Evolutionary conservation across 1,139 yeast genomes (phyloP), one percentile per base, ranked within the genome.

Genomic region (Debaryomyces robertsiae): DNA sequence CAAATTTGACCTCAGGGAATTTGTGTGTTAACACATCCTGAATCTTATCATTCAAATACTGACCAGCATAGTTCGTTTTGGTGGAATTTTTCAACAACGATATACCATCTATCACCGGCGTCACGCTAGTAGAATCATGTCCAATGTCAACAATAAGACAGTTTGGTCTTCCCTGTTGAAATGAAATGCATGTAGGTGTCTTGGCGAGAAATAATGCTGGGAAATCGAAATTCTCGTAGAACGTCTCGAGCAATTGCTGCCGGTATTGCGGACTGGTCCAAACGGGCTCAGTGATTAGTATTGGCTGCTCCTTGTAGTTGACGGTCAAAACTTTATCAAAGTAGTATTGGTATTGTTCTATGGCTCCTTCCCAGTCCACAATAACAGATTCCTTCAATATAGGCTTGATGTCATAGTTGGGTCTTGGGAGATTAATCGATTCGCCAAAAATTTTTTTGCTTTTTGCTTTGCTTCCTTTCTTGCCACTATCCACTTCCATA

Each of bases 61-160:
- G 67, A 10, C 94, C 94, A 1, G 83, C 81, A 52, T 82, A 82
- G 50, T 75, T 79, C 2, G 88, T 84, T 48, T 83, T 77, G 66
- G 79, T 73, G 4, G 87, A 79, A 48, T 84, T 86, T 58, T 78
- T 85, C 50, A 84, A 73, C 44, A 93, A 70, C 33, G 94, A 87
- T 58, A 93, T 78, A 3, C 98, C 98, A 63, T 93, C 99, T 40
- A 91, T 79, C 2, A 93, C 94, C 0, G 99, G 98, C 1, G 96
- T 86, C 2, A 86, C 95, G 41, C 93, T 81, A 11, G 83, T 75
- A 2, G 85, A 69, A 51, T 86, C 91, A 55, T 90, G 95, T 2
- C 99, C 98, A 32, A 91, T 67, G 61, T 94, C 98, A 30, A 94
- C 95, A 25, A 94, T 94, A 40, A 93, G 69, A 56, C 97, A 95